Base-by-base conservation (phyloP, 2,329 filamentous ascomycete species). In the Aspergillus pseudoviridinutans region DNA sequence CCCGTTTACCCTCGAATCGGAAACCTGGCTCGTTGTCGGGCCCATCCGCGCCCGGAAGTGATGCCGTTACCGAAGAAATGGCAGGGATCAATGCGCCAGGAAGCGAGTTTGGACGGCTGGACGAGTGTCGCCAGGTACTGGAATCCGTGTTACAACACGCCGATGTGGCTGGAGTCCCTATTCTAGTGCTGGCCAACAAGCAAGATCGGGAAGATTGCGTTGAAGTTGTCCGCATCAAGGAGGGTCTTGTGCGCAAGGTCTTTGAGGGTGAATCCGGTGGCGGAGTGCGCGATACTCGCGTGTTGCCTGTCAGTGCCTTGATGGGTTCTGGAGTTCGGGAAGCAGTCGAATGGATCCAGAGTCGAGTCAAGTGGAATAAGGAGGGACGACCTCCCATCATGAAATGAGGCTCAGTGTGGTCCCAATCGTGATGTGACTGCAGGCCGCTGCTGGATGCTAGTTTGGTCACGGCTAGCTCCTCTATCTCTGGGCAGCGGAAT, bases 141-240 rank as follows among this genome's bases (percentile, higher is more conserved):
- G 93, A 97, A 76, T 89, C 91, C 64, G 92, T 97, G 51, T 79
- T 99, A 67, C 88, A 91, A 71, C 87, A 93, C 74, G 85, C 89
- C 46, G 92, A 96, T 70, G 90, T 93, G 2, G 90, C 92, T 66
- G 93, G 94, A 12, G 92, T 99, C 60, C 94, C 94, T 24, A 82
- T 99, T 55, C 78, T 99, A 56, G 90, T 99, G 51, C 78, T 99
- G 63, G 94, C 94, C 60, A 99, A 99, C 74, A 99, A 99, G 78
- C 94, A 99, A 78, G 94, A 99, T 74, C 81, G 93, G 1, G 94
- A 99, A 76, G 94, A 97, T 75, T 97, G 93, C 66, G 90, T 97
- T 53, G 94, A 99, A 81, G 94, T 97, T 2, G 93, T 97, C 59
- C 82, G 92, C 63, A 97, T 99, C 71, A 99, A 99, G 78, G 94